phyloP scores from a whole-genome alignment of 1,284 basidiomycete genomes.

The Cryptococcus deneoformans region DNA sequence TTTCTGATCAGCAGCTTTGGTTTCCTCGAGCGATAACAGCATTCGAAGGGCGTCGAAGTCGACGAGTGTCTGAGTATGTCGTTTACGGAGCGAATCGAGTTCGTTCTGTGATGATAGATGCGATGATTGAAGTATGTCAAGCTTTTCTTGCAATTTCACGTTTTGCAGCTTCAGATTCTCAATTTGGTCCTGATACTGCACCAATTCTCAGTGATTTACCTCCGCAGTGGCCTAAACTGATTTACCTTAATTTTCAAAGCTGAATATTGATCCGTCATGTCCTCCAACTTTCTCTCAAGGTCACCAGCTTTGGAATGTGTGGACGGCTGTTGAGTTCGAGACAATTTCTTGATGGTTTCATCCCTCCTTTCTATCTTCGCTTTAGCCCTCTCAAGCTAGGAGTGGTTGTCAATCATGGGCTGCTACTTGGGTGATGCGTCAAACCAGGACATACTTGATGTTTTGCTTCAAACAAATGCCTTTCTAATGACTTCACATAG shows the following conservation, averaged over 20 bases:
- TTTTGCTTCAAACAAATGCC: neutral
- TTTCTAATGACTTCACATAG: neutral
- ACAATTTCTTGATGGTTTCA: constrained; percentile 15
- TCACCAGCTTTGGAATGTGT: neutral
- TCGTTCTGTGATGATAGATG: too few species aligned
- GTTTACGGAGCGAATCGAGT: neutral
- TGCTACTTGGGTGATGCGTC: neutral
- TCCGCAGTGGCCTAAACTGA: neutral
- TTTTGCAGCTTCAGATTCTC: constrained; percentile 2
- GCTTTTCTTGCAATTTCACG: neutral
- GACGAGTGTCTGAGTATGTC: neutral
- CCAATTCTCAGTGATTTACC: neutral
- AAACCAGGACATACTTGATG: neutral
- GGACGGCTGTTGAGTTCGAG: neutral
- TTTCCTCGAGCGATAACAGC: neutral
- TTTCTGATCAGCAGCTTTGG: neutral
- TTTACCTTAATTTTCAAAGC: constrained; percentile 24
- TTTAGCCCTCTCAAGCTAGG: constrained; percentile 21
- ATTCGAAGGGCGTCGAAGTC: constrained; percentile 11
- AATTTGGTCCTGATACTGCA: constrained; percentile 13
- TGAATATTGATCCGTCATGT: constrained; percentile 21
- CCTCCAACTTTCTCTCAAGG: constrained; percentile 20
- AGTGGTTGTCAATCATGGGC: neutral
- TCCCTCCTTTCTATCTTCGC: constrained; percentile 18
- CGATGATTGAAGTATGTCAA: neutral